phyloP scores from a whole-genome alignment of 768 basidiomycete genomes.

The Fomitopsis pulvina region DNA sequence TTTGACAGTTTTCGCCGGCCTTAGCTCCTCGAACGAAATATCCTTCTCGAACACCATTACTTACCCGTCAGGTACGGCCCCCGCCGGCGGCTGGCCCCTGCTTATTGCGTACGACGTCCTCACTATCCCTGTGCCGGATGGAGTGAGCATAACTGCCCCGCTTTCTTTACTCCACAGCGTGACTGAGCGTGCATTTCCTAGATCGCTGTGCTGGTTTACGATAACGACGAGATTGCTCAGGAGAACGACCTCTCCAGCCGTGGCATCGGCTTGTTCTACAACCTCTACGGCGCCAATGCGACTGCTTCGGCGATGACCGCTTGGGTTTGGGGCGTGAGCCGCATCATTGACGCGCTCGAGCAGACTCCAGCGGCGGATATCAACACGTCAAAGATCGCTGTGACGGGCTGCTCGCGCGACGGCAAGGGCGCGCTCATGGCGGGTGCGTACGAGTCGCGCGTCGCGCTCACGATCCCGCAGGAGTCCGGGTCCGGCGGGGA shows the following conservation, averaged over 20 bases:
- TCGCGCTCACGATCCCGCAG: conserved; percentile 55
- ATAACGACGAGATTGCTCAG: conserved; percentile 48
- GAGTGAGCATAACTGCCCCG: conserved; percentile 13
- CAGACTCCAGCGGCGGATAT: conserved; percentile 38
- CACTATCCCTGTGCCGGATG: conserved; percentile 27
- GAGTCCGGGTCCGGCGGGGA: conserved; percentile 57
- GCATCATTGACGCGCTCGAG: conserved; percentile 57
- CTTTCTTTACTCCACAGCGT: conserved; percentile 23
- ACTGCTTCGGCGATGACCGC: conserved; percentile 51
- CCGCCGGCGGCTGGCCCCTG: conserved; percentile 35
- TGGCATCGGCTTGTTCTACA: conserved; percentile 52
- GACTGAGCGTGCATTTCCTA: conserved; percentile 23
- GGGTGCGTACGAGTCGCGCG: conserved; percentile 52
- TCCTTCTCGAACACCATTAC: conserved; percentile 42
- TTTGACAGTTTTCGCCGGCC: conserved; percentile 41
- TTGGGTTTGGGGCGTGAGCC: conserved; percentile 56
- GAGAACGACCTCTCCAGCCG: conserved; percentile 40
- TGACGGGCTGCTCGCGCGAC: conserved; percentile 54
- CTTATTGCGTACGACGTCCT: conserved; percentile 45
- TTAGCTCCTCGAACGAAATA: conserved; percentile 38
- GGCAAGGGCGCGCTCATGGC: conserved; percentile 57
- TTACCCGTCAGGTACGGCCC: conserved; percentile 36
- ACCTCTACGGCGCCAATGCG: conserved; percentile 40
- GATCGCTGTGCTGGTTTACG: conserved; percentile 42
- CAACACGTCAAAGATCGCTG: conserved; percentile 41